Conservation (phyloP, 768 basidiomycete species). For the Tubosaeta brunneosetosa region DNA sequence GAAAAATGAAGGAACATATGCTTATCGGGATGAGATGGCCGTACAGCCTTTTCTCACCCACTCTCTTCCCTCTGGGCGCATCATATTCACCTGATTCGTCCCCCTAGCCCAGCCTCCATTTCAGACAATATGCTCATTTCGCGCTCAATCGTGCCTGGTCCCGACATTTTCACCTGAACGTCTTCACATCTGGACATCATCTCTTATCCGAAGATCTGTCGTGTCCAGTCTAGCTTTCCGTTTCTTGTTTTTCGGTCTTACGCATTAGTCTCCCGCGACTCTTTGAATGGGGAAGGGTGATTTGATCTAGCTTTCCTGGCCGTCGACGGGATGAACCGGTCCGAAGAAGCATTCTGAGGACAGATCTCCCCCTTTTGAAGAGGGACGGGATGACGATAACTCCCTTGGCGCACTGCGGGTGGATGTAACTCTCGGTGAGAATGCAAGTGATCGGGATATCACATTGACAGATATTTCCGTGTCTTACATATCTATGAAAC, state of each 20-base stretch:
- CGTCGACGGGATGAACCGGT: conserved; percentile 4
- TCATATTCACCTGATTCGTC: conserved; percentile 10
- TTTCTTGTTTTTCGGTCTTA: background rate
- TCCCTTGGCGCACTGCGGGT: background rate
- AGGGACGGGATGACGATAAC: conserved; percentile 10
- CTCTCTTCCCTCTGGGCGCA: conserved; percentile 14
- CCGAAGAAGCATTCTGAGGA: conserved; percentile 3
- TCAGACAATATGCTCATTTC: conserved; percentile 1
- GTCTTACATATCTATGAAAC: background rate
- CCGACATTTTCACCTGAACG: conserved; percentile 1
- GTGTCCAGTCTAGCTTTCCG: background rate
- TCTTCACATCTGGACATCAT: background rate
- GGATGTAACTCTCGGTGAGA: conserved; percentile 11
- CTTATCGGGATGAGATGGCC: conserved; percentile 3
- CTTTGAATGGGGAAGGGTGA: conserved; percentile 16
- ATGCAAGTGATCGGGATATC: conserved; percentile 1
- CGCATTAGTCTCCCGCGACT: conserved; percentile 12
- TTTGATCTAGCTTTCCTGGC: background rate
- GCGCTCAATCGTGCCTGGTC: conserved; percentile 13
- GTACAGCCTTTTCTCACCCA: background rate
- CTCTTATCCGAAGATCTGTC: background rate
- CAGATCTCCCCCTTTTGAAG: background rate
- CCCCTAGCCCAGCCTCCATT: conserved; percentile 13
- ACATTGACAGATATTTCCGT: background rate
- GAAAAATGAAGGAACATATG: conserved; percentile 1